Evolutionary conservation across 2,329 filamentous ascomycete genomes (phyloP).

Genomic region (Dryadomyces sulphureus): DNA sequence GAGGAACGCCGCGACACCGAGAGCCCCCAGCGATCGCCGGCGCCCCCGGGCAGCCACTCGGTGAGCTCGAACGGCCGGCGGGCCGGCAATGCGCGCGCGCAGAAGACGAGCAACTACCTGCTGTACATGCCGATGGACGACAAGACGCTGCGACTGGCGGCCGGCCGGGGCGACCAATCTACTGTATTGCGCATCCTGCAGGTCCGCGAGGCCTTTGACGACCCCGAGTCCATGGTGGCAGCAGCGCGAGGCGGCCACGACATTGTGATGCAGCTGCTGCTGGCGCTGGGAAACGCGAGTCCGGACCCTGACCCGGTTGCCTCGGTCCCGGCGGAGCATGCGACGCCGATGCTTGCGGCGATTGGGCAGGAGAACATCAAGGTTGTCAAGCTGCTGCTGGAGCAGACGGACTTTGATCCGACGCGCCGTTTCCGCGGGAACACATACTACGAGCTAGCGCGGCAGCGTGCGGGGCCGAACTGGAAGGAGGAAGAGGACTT

Average conservation of each 20-base stretch:
- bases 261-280: conserved; percentile 64
- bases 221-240: conserved; percentile 77
- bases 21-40: conserved; percentile 43
- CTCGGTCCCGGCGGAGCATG: conserved; percentile 50
- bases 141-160: conserved; percentile 44
- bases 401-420: conserved; percentile 68
- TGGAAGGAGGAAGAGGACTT: conserved; percentile 82
- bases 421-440: conserved; percentile 61
- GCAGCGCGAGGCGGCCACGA: conserved; percentile 87
- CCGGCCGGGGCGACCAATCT: conserved; percentile 45
- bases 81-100: conserved; percentile 40
- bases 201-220: conserved; percentile 47
- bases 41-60: conserved; percentile 19
- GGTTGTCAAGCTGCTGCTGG: conserved; percentile 66
- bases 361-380: conserved; percentile 81
- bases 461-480: conserved; percentile 66
- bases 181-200: conserved; percentile 46
- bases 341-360: conserved; percentile 85
- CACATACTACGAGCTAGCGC: conserved; percentile 77
- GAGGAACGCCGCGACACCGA: conserved; percentile 34
- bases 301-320: conserved; percentile 54
- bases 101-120: conserved; percentile 49
- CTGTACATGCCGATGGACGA: conserved; percentile 49
- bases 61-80: conserved; percentile 28
- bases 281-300: conserved; percentile 51